Evolutionary conservation across 2,329 filamentous ascomycete genomes (phyloP), one percentile per base, ranked within the genome.

Genomic region (Aspergillus jensenii): DNA sequence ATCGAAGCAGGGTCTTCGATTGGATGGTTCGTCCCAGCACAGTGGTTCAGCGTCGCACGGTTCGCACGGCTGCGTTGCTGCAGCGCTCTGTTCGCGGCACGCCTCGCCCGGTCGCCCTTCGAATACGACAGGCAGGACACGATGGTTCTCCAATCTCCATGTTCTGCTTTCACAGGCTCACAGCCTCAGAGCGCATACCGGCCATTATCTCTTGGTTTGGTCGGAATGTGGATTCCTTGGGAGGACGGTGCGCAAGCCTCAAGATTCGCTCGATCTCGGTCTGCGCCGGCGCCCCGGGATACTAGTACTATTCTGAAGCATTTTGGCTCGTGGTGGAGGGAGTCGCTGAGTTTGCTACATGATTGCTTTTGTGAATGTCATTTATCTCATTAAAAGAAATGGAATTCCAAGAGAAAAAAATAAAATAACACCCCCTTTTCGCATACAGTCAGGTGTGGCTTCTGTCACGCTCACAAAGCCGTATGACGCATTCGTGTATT

Each of bases 41-140:
- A 52, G 48, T 62, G 62, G 62, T 58, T 55, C 59, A 39, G 49
- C 45, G 56, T 62, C 49, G 50, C 62, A 59, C 48, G 45, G 40
- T 21, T 21, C 21, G 21, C 21, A 21, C 21, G 21, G 21, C 21
- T 21, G 21, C 21, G 21, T 46, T 46, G 37, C 55, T 55, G 52
- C 56, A 64, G 55, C 35, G 35, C n/a, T 19, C 17, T 23, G 27
- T 31, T 25, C 52, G 33, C 43, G 27, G 27, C 27, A 31, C 9
- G 27, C 27, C 27, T 31, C 15, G 35, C 35, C 5, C 12, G 4
- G 35, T 14, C 52, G 31, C 23, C 7, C 7, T 41, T 37, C 15
- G 11, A 33, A 40, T n/a, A 41, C 49, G 49, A 21, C 39, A 43
- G 15, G 35, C 39, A 43, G 15, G 35, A 33, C 39, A 52, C 23